These are phyloP conservation scores for Fraxinus quadrangulata DNA, from an alignment of 257 asterid genomes.

Conservation along the genomic window DNA sequence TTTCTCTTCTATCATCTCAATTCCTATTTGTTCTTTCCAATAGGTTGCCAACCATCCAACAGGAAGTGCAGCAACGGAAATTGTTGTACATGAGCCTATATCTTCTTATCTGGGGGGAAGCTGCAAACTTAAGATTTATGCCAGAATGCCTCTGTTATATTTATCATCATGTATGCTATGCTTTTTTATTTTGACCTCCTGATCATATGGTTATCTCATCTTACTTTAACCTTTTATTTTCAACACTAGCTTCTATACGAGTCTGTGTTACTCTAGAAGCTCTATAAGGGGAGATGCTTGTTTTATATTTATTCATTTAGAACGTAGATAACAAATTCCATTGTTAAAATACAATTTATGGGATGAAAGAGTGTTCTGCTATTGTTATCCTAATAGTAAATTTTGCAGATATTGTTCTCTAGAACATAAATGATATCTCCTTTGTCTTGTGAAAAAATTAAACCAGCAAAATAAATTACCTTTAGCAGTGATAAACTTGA, in stretches of 20 bases:
- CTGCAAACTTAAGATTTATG: slow-evolving; percentile 97
- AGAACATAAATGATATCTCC: background rate
- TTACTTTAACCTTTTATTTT: background rate
- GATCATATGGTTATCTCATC: background rate
- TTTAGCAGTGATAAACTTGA: background rate
- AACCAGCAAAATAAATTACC: background rate
- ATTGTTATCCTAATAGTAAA: background rate
- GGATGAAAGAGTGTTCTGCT: background rate
- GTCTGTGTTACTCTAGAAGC: slow-evolving; percentile 6
- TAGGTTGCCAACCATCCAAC: slow-evolving; percentile 98
- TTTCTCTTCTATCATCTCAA: slow-evolving; percentile 3
- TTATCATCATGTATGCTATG: slow-evolving; percentile 79
- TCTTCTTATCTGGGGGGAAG: slow-evolving; percentile 99
- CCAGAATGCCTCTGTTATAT: slow-evolving; percentile 98
- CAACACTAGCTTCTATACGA: background rate
- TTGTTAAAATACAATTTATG: background rate
- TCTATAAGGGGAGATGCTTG: background rate
- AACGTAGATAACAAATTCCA: background rate
- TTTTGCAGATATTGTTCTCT: background rate
- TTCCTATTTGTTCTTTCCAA: slow-evolving; percentile 31
- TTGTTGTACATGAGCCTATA: slow-evolving; percentile 89
- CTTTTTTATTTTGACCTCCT: slow-evolving; percentile 1
- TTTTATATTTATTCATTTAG: background rate
- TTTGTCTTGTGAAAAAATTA: background rate
- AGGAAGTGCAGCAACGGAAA: slow-evolving; percentile 97